Conservation (phyloP, 176 grass and related monocot genomes). For the Cenchrus fungigraminus region DNA sequence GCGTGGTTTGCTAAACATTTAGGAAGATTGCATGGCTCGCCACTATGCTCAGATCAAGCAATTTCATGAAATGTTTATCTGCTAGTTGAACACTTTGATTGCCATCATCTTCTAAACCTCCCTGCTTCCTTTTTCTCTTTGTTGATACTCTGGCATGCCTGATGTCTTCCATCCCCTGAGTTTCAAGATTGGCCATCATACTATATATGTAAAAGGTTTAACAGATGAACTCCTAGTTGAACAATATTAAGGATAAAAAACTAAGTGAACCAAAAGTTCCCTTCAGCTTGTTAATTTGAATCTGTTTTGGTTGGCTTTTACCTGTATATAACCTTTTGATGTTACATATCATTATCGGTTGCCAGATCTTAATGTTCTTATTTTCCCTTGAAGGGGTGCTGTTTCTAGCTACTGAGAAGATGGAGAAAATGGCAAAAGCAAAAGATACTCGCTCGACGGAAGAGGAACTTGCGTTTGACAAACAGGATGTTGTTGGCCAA, state of each 20-base stretch:
- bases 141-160: background rate
- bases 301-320: background rate
- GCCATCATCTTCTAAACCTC: no score
- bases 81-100: no score
- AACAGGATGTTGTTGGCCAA: background rate
- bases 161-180: background rate
- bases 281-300: slow-evolving; percentile 20
- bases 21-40: background rate
- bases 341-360: background rate
- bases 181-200: background rate
- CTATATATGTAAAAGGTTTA: background rate
- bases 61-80: no score
- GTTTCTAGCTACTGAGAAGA: background rate
- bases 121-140: background rate
- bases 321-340: slow-evolving; percentile 4
- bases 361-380: slow-evolving; percentile 14
- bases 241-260: background rate
- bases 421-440: background rate
- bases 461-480: slow-evolving; percentile 22
- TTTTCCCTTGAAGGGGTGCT: slow-evolving; percentile 15
- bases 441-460: background rate
- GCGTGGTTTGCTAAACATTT: background rate
- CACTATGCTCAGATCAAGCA: background rate
- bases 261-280: background rate
- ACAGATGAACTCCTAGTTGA: background rate